phyloP scores from a whole-genome alignment of 305 asterid genomes.

The Solanum hybrid region DNA sequence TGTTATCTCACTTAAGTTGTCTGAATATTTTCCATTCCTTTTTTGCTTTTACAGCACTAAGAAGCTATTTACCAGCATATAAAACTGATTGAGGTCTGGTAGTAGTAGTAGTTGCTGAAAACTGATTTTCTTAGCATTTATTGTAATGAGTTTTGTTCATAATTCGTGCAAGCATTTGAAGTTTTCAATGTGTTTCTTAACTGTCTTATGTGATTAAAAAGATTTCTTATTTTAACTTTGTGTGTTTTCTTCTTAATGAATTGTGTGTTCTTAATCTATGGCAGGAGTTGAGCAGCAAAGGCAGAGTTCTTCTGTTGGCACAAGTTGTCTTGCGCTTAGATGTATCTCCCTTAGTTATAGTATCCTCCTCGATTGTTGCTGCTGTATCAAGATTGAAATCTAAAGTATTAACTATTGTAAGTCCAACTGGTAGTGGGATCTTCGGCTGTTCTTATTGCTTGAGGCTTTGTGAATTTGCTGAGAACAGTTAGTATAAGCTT shows the following conservation, averaged over 20 bases:
- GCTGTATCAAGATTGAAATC: slow-evolving; percentile 81
- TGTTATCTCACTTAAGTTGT: background rate
- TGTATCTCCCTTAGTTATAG: slow-evolving; percentile 31
- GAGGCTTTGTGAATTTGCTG: background rate
- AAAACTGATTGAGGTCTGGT: background rate
- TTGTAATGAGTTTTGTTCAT: background rate
- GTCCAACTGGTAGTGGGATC: slow-evolving; percentile 25
- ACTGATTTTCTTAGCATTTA: background rate
- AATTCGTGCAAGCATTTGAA: background rate
- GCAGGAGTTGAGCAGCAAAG: slow-evolving; percentile 87
- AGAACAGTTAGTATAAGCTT: background rate
- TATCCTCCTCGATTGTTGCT: slow-evolving; percentile 34
- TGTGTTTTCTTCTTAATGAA: slow-evolving; percentile 13
- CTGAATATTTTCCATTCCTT: background rate
- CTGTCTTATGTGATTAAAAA: background rate
- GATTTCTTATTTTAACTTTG: background rate
- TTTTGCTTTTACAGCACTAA: background rate
- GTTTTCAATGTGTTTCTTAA: background rate
- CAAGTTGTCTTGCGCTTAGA: slow-evolving; percentile 61
- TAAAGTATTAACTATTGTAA: slow-evolving; percentile 82
- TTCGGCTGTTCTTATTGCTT: background rate
- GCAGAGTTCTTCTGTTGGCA: slow-evolving; percentile 71
- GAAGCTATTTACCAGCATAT: background rate
- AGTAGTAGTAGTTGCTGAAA: background rate
- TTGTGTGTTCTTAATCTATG: slow-evolving; percentile 10